A percentile compares a stretch with the other conserved stretches of the same genome.
Conservation (phyloP, 176 grass and related monocot species). For the Carex myosuroides region DNA sequence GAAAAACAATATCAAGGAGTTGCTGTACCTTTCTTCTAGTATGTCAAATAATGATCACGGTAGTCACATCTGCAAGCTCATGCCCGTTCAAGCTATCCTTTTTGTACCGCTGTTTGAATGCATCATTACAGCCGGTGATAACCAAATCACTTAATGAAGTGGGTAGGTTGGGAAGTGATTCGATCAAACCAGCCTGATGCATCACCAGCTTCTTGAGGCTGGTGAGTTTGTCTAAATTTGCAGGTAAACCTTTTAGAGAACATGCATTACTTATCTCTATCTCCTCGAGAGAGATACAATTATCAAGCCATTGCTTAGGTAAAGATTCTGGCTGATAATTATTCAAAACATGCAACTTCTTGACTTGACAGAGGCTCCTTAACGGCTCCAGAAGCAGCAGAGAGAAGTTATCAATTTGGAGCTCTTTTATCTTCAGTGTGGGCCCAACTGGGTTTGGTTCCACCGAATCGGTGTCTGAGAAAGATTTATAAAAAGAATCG, state of each 20-base stretch:
- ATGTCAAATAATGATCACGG: not conserved
- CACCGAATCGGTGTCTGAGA: not conserved
- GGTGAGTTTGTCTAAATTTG: not conserved
- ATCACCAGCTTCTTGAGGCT: not conserved
- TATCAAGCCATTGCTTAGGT: slow-evolving; percentile 3
- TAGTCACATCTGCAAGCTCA: not conserved
- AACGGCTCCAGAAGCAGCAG: not conserved
- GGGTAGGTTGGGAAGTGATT: not conserved
- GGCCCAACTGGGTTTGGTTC: not conserved
- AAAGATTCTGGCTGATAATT: not conserved
- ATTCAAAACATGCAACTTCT: not conserved
- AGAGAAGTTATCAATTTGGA: not conserved
- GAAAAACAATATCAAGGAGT: not conserved
- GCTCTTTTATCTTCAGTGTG: not conserved
- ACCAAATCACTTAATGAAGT: slow-evolving; percentile 14
- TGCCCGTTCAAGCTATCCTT: not conserved
- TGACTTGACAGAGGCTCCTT: not conserved
- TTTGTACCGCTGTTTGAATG: not conserved
- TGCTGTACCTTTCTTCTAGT: not conserved
- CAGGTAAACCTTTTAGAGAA: not conserved
- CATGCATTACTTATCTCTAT: slow-evolving; percentile 5
- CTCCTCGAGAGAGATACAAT: not conserved
- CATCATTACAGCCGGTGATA: not conserved
- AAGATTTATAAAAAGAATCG: not conserved
- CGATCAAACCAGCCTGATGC: not conserved